Evolutionary conservation across 116 monocot genomes (phyloP), one percentile per base, ranked within the genome.

Genomic region (Cymodocea nodosa): DNA sequence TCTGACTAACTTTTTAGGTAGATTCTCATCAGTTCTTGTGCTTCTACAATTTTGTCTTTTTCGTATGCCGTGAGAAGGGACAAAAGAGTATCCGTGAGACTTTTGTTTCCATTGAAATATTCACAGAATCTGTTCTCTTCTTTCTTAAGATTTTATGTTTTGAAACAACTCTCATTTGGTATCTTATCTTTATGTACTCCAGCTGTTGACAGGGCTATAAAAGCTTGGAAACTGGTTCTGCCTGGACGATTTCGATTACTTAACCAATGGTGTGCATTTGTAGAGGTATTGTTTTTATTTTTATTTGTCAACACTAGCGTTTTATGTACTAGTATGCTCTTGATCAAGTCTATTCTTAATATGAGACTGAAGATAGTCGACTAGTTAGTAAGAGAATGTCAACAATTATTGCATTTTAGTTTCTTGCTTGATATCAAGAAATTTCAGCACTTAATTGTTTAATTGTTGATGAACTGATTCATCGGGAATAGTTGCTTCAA

Each of bases 31-130:
- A 82, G 44, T 93, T 93, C 63, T 82, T 64, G 65, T 74, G 72
- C 67, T 89, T 93, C 70, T 93, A 93, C 77, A 83, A 82, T 78
- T 93, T 93, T 84, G 85, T 89, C 56, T 93, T 84, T 77, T 89
- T 89, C 70, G 65, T 82, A 63, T 93, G 83, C 65, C 89, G 89
- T 64, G 84, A 89, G 75, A 84, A 86, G 70, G 89, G 93, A 10
- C 93, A 93, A 73, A 93, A 84, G 69, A 93, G 74, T 54, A 86
- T 93, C 61, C 52, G 93, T 93, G 86, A 80, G 81, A 62, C 36
- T 39, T 72, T 70, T 60, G 51, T 22, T 40, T 50, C 60, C 54
- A 15, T 62, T 50, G 35, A 56, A 56, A 56, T 56, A 7, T 20
- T 51, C 39, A 48, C 25, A 48, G 0, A 60, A 65, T 4, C 53